Conservation (phyloP, 2,329 filamentous ascomycete species). For the Fusarium haematococcum region DNA sequence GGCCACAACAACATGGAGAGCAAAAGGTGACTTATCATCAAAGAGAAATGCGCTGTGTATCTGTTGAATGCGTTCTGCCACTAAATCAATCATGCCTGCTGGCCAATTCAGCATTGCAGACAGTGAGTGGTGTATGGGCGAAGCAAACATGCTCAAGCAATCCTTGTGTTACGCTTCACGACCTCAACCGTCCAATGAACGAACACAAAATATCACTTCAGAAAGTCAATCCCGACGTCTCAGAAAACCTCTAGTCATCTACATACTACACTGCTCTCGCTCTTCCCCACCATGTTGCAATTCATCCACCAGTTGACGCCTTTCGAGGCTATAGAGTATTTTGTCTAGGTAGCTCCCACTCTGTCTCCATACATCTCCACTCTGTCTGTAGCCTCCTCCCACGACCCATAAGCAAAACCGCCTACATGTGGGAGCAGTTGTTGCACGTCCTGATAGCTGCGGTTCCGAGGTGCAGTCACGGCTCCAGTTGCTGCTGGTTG, state of each 20-base stretch:
- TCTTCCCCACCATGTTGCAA: neutral
- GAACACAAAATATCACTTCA: neutral
- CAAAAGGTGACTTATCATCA: neutral
- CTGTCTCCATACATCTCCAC: neutral
- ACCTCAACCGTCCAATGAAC: neutral
- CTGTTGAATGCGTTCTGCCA: neutral
- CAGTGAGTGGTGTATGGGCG: neutral
- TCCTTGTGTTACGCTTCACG: neutral
- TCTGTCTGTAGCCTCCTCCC: neutral
- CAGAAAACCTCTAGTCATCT: neutral
- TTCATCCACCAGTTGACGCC: conserved; percentile 9
- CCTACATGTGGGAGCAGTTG: neutral
- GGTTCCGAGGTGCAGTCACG: neutral
- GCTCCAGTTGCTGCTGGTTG: neutral
- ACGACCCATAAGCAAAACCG: neutral
- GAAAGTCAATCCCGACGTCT: neutral
- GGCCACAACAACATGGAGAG: neutral
- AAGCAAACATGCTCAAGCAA: neutral
- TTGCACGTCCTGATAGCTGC: neutral
- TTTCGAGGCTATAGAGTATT: neutral
- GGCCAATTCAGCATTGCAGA: neutral
- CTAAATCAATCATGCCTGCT: neutral
- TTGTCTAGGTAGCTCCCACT: neutral
- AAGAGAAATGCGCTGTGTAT: neutral
- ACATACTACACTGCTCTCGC: neutral